Evolutionary conservation across 768 basidiomycete genomes (phyloP).

Genomic region (Leccinum barrowsii): DNA sequence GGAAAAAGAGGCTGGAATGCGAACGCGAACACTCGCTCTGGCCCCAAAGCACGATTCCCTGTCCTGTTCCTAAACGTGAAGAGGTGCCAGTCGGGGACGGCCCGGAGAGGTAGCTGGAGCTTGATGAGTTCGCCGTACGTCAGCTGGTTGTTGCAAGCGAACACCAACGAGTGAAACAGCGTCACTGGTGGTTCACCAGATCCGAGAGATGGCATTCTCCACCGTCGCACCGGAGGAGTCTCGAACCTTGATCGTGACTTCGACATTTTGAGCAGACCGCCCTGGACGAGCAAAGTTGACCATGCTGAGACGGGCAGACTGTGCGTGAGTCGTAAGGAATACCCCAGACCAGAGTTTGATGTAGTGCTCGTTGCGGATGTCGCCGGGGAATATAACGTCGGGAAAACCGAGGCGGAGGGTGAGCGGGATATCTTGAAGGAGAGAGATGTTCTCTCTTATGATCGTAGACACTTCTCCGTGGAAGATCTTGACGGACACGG

Average conservation of each 20-base stretch:
- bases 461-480: conserved; percentile 76
- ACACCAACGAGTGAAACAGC: conserved; percentile 88
- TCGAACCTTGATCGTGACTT: conserved; percentile 88
- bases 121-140: conserved; percentile 95
- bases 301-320: conserved; percentile 55
- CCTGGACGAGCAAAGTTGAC: conserved; percentile 59
- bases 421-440: conserved; percentile 76
- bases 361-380: conserved; percentile 91
- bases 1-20: conserved; percentile 87
- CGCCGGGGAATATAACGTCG: conserved; percentile 92
- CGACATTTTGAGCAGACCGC: conserved; percentile 54
- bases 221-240: conserved; percentile 65
- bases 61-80: conserved; percentile 87
- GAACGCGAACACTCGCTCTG: conserved; percentile 85
- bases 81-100: conserved; percentile 78
- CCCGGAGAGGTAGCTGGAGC: conserved; percentile 65
- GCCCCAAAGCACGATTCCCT: conserved; percentile 44
- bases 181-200: conserved; percentile 79
- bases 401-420: conserved; percentile 91
- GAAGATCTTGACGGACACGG: conserved; percentile 82
- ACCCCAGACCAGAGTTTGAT: conserved; percentile 95
- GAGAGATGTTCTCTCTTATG: conserved; percentile 77
- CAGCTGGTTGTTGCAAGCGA: conserved; percentile 81
- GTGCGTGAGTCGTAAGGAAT: conserved; percentile 56
- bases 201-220: conserved; percentile 75